Base-by-base conservation (phyloP, 805 yeast genomes). In the Myxozyma kluyveri region DNA sequence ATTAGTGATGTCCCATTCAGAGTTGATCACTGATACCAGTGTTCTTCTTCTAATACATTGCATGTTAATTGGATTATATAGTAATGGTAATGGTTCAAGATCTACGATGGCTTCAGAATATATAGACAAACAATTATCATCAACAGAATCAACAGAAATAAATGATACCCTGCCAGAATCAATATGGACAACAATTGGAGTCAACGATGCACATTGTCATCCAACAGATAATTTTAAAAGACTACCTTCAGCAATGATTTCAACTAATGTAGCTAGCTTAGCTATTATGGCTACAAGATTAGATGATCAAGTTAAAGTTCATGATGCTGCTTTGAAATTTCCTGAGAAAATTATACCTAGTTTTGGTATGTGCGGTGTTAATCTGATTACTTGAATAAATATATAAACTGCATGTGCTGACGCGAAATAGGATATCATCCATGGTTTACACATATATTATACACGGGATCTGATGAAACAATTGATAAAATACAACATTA, bases 391-490 rank as follows among this genome's bases (percentile, higher is more conserved):
- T 6, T 21, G 24, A 35, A 10, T 19, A 27, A 2, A 7, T 10
- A 19, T 22, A 31, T 17, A 22, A 21, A 14, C 33, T 14, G 24
- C 18, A 12, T 23, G 19, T 23, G 46, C 29, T 36, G 6, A 21
- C n/a, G 19, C n/a, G 12, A 14, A 19, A 31, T 29, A 55, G 96
- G 98, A 0, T 72, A 88, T 1, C 99, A 91, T 67, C 99, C 99
- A 0, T 91, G 98, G 98, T 90, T 79, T 63, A 69, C 82, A 2
- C 96, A 90, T 65, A 57, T 83, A 18, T 84, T 80, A 56, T 70
- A 77, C 1, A 61, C 68, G n/a, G 65, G 61, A 1, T 53, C 60
- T 0, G 42, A 12, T 3, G 52, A 54, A 26, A 51, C 57, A 2
- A 53, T 50, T 1, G 57, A 62, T 31, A 83, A 82, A 59, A 18